A percentile compares a stretch with the other conserved stretches of the same genome.
Evolutionary conservation across 1,284 basidiomycete species (phyloP).

Genomic region (Apiotrichum gamsii): DNA sequence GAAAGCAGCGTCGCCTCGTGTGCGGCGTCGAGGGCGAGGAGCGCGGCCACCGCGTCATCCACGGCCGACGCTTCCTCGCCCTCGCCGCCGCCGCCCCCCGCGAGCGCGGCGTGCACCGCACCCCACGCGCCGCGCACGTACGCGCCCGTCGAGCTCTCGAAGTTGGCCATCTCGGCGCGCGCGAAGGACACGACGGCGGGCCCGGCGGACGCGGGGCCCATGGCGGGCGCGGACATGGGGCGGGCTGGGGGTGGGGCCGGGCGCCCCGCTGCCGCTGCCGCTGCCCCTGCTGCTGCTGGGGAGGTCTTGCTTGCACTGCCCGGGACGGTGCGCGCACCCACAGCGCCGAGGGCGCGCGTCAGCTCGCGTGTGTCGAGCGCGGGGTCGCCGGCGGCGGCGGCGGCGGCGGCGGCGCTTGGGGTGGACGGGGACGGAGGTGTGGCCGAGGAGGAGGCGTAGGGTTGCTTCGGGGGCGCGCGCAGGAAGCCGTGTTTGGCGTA

Average conservation of each 20-base stretch:
- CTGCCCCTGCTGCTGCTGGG: too few relatives aligned
- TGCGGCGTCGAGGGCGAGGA: constrained; percentile 62
- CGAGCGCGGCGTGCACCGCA: constrained; percentile 10
- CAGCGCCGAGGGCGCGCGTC: not conserved
- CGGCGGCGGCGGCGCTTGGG: not conserved
- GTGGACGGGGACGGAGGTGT: too few relatives aligned
- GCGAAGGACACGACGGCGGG: constrained; percentile 37
- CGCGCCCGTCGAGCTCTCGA: constrained; percentile 65
- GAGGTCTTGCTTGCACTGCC: too few relatives aligned
- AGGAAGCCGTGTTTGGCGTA: constrained; percentile 80
- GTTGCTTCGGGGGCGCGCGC: constrained; percentile 2
- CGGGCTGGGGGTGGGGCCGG: not conserved
- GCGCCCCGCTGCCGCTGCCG: too few relatives aligned
- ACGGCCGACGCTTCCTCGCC: constrained; percentile 1
- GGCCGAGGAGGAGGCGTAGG: not conserved
- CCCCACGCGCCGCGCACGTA: constrained; percentile 67
- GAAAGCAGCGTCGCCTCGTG: constrained; percentile 85
- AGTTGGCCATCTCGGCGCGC: constrained; percentile 51
- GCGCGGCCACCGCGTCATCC: constrained; percentile 39
- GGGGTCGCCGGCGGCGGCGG: not conserved
- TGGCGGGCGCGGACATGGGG: constrained; percentile 2
- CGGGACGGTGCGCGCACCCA: not conserved
- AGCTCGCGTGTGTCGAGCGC: not conserved
- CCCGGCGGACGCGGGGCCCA: constrained; percentile 7
- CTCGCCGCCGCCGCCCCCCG: constrained; percentile 22